Evolutionary conservation across 2,329 filamentous ascomycete genomes (phyloP), one percentile per base, ranked within the genome.

Genomic region (Aspergillus japonicus): DNA sequence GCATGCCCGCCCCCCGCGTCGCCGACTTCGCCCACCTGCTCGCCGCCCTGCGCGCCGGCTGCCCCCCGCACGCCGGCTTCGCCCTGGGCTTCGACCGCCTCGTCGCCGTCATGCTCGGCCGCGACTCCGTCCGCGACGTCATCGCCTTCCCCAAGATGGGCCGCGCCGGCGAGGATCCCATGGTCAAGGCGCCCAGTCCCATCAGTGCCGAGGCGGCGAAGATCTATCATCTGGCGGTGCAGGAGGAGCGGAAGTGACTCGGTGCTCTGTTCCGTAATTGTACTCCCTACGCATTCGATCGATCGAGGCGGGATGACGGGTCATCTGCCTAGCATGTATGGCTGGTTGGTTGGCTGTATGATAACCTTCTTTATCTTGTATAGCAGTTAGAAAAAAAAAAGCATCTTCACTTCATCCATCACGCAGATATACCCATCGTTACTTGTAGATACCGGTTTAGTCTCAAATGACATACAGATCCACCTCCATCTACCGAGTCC

Each of bases 131-230:
- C 3, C 82, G 91, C 61, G 94, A 99, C 78, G 94, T 99, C 1
- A 97, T 99, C 75, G 93, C 93, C 0, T 99, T 99, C 71, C 96
- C 95, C 0, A 99, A 99, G 81, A 93, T 87, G 62, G 92, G 92
- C 62, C 92, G 88, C 73, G 93, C 94, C 0, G 90, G 95, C 0
- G 90, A 96, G 71, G 95, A 99, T 77, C 76, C 87, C 58, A 85
- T 96, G 75, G 91, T 96, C 2, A 87, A 86, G 67, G 91, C 90
- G 63, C 95, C 95, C 0, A 87, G 87, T 54, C 75, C 74, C 63
- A 81, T 96, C 64, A 90, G 83, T 0, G 77, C 85, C 59, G 83
- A 85, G 62, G 82, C 85, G 60, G 73, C 87, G 68, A 73, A 78
- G 63, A 85, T 82, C 2, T 89, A 89, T 78, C 84, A 87, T 70